A percentile compares a stretch with the other conserved stretches of the same genome.
phyloP scores from a whole-genome alignment of 2,329 filamentous ascomycete genomes.

The Cercospora sp. region DNA sequence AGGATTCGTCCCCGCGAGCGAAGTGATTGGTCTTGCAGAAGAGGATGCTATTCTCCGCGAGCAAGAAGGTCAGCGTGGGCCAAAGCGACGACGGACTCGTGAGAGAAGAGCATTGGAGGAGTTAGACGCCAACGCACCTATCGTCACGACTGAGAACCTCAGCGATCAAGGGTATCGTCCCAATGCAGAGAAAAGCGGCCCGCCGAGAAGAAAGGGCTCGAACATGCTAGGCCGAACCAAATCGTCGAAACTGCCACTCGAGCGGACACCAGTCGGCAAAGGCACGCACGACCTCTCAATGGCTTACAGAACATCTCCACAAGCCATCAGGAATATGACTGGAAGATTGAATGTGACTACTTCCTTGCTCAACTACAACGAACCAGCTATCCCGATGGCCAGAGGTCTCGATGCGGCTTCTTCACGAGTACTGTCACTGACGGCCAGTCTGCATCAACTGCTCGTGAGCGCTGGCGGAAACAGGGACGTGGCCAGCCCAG shows the following conservation, averaged over 20 bases:
- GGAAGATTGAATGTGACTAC: slow-evolving; percentile 21
- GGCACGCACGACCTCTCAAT: slow-evolving; percentile 26
- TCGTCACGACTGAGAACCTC: neutral
- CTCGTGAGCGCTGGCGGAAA: slow-evolving; percentile 19
- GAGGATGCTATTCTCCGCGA: slow-evolving; percentile 9
- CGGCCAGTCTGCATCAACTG: slow-evolving; percentile 20
- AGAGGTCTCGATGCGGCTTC: slow-evolving; percentile 13
- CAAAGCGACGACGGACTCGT: slow-evolving; percentile 33
- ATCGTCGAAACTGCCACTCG: slow-evolving; percentile 43
- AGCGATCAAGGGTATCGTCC: slow-evolving; percentile 21
- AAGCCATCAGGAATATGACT: slow-evolving; percentile 10
- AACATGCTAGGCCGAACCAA: slow-evolving; percentile 35
- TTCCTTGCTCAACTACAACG: slow-evolving; percentile 32
- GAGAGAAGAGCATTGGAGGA: slow-evolving; percentile 28
- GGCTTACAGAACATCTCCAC: neutral
- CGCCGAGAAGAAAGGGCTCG: slow-evolving; percentile 27
- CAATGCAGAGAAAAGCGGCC: slow-evolving; percentile 10
- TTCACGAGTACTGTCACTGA: slow-evolving; percentile 17
- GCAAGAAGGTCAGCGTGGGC: slow-evolving; percentile 11
- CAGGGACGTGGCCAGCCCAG: neutral
- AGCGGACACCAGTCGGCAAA: slow-evolving; percentile 39
- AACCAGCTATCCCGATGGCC: slow-evolving; percentile 26
- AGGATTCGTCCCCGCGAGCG: slow-evolving; percentile 36
- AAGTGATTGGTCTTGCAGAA: slow-evolving; percentile 27
- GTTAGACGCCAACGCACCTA: slow-evolving; percentile 29